Evolutionary conservation across 176 grass and related monocot species (phyloP), one percentile per base, ranked within the genome.

Genomic region (Triticum timopheevii): DNA sequence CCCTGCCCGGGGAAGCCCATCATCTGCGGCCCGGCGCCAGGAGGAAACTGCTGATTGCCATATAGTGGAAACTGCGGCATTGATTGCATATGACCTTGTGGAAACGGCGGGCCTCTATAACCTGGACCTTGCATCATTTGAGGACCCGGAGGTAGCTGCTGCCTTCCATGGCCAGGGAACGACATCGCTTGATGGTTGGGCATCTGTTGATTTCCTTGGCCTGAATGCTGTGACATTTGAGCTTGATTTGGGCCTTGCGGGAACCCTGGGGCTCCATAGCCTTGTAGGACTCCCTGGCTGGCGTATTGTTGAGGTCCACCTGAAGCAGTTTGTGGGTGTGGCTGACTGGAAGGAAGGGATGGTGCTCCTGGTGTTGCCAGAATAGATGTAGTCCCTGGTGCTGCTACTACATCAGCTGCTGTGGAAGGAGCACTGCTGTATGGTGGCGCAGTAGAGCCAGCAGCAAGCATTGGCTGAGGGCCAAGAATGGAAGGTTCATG

Each of bases 401-500:
- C 82, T 33, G 70, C 47, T 84, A 81, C 30, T 50, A 86, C 33
- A 68, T 52, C 69, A 65, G 67, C 73, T 28, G 86, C 79, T 74
- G 65, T 3, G 40, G 86, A 63, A 78, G 83, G 81, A 83, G 67
- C 79, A 52, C 52, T 56, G 52, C 52, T 7, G 52, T 8, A 58
- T 20, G 54, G 19, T 58, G 54, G 54, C 73, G 59, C n/a, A 1
- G 13, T 59, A 78, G 85, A 76, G 72, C 79, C 87, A 80, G 10
- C 13, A 38, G 62, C 74, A 47, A 61, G 80, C 28, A 84, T 58
- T 13, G 87, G 87, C 85, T 90, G 88, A 83, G 94, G 91, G 33
- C 94, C 91, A 86, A 96, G 87, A 65, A 96, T 89, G 67, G 94
- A 96, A 80, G 91, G 94, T 88, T 84, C 81, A 31, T 92, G 82